Percentiles rank a stretch among this genome's conserved stretches.
These are phyloP conservation scores for Beauveria asiatica DNA, from an alignment of 2,329 filamentous ascomycete genomes.

Conservation along the genomic window DNA sequence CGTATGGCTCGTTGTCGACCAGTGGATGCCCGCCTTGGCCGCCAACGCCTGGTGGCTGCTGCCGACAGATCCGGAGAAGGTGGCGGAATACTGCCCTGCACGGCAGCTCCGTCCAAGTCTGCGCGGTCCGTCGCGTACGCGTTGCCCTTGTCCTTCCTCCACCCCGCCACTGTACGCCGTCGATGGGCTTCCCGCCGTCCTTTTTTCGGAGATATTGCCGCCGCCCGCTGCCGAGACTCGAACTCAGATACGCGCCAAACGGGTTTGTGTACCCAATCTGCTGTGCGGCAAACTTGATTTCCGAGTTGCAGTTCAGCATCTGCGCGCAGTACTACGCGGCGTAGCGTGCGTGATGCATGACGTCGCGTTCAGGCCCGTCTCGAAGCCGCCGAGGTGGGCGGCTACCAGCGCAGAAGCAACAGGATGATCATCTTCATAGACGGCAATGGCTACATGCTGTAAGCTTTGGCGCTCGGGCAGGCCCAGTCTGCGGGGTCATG, in stretches of 20 bases:
- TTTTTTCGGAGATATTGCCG: conserved; percentile 16
- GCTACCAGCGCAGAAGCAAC: conserved; percentile 19
- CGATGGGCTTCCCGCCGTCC: conserved; percentile 15
- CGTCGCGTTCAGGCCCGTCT: conserved; percentile 18
- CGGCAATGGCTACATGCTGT: conserved; percentile 14
- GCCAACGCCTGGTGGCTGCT: conserved; percentile 13
- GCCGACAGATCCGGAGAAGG: conserved; percentile 17
- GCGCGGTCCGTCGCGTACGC: conserved; percentile 15
- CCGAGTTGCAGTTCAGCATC: conserved; percentile 17
- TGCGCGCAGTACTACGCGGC: conserved; percentile 18
- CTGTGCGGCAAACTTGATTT: conserved; percentile 19
- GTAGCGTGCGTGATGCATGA: conserved; percentile 20
- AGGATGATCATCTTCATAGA: conserved; percentile 17
- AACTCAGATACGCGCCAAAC: conserved; percentile 15
- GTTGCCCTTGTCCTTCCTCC: conserved; percentile 16
- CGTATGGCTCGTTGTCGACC: conserved; percentile 17
- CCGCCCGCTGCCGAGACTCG: conserved; percentile 19
- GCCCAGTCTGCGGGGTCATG: neutral
- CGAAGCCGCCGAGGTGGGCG: conserved; percentile 17
- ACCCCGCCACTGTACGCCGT: conserved; percentile 17
- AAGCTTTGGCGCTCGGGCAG: neutral
- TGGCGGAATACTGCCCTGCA: conserved; percentile 13
- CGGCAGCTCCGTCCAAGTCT: conserved; percentile 11
- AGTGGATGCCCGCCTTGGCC: conserved; percentile 14
- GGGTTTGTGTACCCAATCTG: conserved; percentile 18